A percentile compares a stretch with the other conserved stretches of the same genome.
phyloP scores from a whole-genome alignment of 192 early-diverging fungal genomes.

The Entrophospora sp. region DNA sequence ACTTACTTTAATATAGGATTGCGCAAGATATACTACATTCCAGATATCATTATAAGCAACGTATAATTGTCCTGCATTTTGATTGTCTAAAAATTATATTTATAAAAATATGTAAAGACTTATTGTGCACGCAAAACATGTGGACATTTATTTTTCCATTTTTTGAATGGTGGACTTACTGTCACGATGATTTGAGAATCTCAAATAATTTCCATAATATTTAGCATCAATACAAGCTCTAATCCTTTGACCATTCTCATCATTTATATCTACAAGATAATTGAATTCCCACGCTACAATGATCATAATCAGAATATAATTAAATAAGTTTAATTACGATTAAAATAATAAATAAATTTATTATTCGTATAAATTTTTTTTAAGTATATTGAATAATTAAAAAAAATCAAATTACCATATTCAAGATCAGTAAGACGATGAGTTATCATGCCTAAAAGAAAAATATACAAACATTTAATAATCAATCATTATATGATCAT shows the following conservation, averaged over 20 bases:
- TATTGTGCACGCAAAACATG: too few species aligned
- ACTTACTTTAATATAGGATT: slow-evolving; percentile 3
- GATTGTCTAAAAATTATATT: background rate
- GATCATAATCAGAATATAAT: too few species aligned
- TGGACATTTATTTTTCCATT: too few species aligned
- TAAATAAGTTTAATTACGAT: background rate
- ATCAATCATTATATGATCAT: too few species aligned
- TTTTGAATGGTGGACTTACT: too few species aligned
- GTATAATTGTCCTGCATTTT: slow-evolving; percentile 11
- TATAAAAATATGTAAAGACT: background rate
- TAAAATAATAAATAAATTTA: background rate
- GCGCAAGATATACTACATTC: background rate
- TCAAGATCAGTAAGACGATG: background rate
- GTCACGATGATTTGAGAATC: slow-evolving; percentile 16
- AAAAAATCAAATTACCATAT: too few species aligned
- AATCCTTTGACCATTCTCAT: background rate
- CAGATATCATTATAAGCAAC: slow-evolving; percentile 5
- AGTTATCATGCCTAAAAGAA: background rate
- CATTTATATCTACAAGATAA: slow-evolving; percentile 7
- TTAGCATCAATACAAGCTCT: slow-evolving; percentile 14
- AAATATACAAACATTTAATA: background rate
- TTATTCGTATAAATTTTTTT: background rate
- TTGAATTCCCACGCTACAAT: slow-evolving; percentile 21
- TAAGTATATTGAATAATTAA: background rate
- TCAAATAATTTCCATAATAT: slow-evolving; percentile 11